Evolutionary conservation across 108 stramenopile species (phyloP).

Genomic region (Cyclotella kingstonii): DNA sequence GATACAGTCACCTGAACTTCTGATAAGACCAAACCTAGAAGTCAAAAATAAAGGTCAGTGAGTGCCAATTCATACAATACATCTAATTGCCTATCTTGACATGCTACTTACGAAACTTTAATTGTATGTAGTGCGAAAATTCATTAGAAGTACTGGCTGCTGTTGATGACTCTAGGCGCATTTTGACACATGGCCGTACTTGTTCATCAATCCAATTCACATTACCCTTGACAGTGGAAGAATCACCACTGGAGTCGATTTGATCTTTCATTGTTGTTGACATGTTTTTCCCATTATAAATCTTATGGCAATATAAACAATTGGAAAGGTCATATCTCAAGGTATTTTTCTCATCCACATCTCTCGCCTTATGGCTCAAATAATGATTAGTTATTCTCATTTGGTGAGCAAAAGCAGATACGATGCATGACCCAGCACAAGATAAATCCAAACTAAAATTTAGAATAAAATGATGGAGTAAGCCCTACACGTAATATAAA

Average conservation of each 20-base stretch:
- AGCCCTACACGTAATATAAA: neutral
- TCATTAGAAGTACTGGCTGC: slow-evolving; percentile 53
- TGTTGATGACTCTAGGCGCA: slow-evolving; percentile 54
- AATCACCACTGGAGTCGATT: slow-evolving; percentile 23
- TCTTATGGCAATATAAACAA: slow-evolving; percentile 59
- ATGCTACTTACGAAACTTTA: slow-evolving; percentile 73
- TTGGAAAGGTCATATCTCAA: slow-evolving; percentile 54
- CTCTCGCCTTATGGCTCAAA: neutral
- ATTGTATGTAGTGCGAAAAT: slow-evolving; percentile 53
- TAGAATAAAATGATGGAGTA: slow-evolving; percentile 24
- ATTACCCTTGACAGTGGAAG: neutral
- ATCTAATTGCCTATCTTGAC: too few relatives aligned
- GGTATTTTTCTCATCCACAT: slow-evolving; percentile 2
- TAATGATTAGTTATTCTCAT: slow-evolving; percentile 16
- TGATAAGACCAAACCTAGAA: slow-evolving; percentile 61
- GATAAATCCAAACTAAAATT: slow-evolving; percentile 33
- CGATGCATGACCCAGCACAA: slow-evolving; percentile 10
- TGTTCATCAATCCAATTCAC: slow-evolving; percentile 43
- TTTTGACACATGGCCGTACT: slow-evolving; percentile 51
- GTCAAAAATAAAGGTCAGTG: too few relatives aligned
- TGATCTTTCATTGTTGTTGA: neutral
- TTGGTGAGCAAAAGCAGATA: slow-evolving; percentile 15
- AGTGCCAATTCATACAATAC: too few relatives aligned
- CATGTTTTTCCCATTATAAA: slow-evolving; percentile 14
- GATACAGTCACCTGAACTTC: slow-evolving; percentile 62